phyloP scores from a whole-genome alignment of 2,329 filamentous ascomycete genomes.

The Rhinocladiella similis region DNA sequence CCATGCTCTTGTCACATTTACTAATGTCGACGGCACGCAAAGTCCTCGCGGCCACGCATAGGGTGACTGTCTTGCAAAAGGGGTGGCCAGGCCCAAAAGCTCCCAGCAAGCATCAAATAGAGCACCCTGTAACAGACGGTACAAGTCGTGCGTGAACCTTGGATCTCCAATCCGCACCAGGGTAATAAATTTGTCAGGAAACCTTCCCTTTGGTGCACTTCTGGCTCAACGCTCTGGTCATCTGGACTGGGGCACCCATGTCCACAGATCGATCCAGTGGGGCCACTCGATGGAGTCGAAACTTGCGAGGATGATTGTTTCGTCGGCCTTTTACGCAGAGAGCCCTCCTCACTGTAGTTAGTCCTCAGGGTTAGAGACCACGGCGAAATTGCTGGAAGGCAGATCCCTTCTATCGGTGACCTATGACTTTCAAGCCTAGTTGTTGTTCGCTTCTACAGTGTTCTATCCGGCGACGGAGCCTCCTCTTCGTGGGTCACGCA shows the following conservation, averaged over 20 bases:
- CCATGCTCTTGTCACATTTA: too few relatives aligned
- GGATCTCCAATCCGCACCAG: slow-evolving; percentile 9
- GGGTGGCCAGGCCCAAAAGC: neutral
- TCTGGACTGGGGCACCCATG: slow-evolving; percentile 15
- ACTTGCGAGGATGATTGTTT: slow-evolving; percentile 11
- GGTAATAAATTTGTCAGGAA: slow-evolving; percentile 23
- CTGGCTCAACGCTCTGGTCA: slow-evolving; percentile 7
- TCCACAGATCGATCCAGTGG: slow-evolving; percentile 25
- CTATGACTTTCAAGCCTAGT: neutral
- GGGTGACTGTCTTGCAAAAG: too few relatives aligned
- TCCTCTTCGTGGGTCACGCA: too few relatives aligned
- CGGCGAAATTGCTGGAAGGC: neutral
- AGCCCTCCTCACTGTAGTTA: slow-evolving; percentile 4
- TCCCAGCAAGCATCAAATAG: neutral
- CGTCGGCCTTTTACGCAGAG: slow-evolving; percentile 10
- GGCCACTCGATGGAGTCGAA: slow-evolving; percentile 6
- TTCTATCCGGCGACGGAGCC: too few relatives aligned
- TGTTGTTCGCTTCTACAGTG: too few relatives aligned
- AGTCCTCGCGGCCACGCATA: too few relatives aligned
- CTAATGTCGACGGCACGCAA: too few relatives aligned
- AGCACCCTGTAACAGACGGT: neutral
- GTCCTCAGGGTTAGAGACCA: neutral
- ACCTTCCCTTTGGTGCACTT: slow-evolving; percentile 9
- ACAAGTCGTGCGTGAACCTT: slow-evolving; percentile 8
- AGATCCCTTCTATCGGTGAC: neutral